These are phyloP conservation scores for Aegle marmelos DNA, from an alignment of 345 rosid species.

Conservation along the genomic window DNA sequence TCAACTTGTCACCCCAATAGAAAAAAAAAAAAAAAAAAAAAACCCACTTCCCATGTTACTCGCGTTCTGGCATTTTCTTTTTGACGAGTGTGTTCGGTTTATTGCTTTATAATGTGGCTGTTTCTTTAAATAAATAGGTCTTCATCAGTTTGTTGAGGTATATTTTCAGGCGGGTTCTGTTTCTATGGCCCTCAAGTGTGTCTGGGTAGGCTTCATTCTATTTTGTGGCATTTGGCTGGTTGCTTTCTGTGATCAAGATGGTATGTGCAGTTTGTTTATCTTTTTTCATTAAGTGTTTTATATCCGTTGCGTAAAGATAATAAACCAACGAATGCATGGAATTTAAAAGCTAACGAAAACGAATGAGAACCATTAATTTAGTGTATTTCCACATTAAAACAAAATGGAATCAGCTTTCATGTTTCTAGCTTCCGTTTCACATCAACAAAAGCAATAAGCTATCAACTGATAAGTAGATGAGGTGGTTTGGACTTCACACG, in stretches of 20 bases:
- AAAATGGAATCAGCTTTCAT: background rate
- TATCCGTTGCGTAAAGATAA: background rate
- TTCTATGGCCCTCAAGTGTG: conserved; percentile 39
- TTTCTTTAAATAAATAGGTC: background rate
- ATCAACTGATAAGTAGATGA: background rate
- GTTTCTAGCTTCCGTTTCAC: background rate
- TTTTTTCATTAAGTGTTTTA: background rate
- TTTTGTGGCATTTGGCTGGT: conserved; percentile 31
- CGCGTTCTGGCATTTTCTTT: background rate
- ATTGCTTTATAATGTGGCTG: background rate
- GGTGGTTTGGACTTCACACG: background rate
- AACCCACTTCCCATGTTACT: background rate
- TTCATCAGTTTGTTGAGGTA: background rate
- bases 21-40: background rate
- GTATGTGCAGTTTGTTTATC: conserved; percentile 33
- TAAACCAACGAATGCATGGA: background rate
- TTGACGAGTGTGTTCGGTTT: background rate
- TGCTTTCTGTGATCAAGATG: conserved; percentile 58
- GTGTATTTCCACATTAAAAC: background rate
- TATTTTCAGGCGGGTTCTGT: background rate
- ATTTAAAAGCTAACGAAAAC: background rate
- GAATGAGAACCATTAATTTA: background rate
- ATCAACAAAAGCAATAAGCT: background rate
- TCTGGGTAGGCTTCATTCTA: conserved; percentile 42
- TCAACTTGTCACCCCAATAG: conserved; percentile 9